These are phyloP conservation scores for Amaranthus palmeri DNA, from an alignment of 148 eudicot genomes.

Conservation along the genomic window DNA sequence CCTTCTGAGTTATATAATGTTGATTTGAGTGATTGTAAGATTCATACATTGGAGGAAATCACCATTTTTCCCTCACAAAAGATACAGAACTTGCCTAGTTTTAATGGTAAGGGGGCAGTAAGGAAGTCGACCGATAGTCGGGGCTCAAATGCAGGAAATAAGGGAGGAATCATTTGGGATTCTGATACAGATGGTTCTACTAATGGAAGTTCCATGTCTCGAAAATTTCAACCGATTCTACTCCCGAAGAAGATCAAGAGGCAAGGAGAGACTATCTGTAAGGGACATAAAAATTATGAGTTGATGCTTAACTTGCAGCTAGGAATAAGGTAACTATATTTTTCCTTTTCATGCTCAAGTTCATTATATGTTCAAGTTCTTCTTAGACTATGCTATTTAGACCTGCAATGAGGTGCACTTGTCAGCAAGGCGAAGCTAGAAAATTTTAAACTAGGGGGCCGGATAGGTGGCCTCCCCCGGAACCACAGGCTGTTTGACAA, in stretches of 20 bases:
- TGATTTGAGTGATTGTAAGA: constrained; percentile 42
- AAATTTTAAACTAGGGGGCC: too few relatives aligned
- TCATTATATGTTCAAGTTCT: neutral
- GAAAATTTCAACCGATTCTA: constrained; percentile 31
- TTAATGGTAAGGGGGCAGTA: constrained; percentile 28
- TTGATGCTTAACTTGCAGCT: constrained; percentile 93
- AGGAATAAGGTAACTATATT: constrained; percentile 66
- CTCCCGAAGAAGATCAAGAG: constrained; percentile 36
- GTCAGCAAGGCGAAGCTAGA: too few relatives aligned
- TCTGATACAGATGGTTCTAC: constrained; percentile 24
- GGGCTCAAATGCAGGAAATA: constrained; percentile 32
- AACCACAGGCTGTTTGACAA: too few relatives aligned
- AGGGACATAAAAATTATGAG: constrained; percentile 84
- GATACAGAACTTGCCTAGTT: constrained; percentile 39
- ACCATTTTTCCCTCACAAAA: constrained; percentile 61
- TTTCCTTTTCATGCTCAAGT: neutral
- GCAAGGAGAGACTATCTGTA: constrained; percentile 67
- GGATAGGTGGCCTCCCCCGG: too few relatives aligned
- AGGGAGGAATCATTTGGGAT: constrained; percentile 18
- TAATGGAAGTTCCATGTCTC: constrained; percentile 15
- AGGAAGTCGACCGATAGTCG: constrained; percentile 47
- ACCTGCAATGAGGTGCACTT: too few relatives aligned
- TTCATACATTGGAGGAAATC: constrained; percentile 43
- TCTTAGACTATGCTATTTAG: too few relatives aligned
- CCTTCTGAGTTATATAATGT: constrained; percentile 43